Conservation (phyloP, 768 basidiomycete genomes). For the Panaeolus cyanescens region DNA sequence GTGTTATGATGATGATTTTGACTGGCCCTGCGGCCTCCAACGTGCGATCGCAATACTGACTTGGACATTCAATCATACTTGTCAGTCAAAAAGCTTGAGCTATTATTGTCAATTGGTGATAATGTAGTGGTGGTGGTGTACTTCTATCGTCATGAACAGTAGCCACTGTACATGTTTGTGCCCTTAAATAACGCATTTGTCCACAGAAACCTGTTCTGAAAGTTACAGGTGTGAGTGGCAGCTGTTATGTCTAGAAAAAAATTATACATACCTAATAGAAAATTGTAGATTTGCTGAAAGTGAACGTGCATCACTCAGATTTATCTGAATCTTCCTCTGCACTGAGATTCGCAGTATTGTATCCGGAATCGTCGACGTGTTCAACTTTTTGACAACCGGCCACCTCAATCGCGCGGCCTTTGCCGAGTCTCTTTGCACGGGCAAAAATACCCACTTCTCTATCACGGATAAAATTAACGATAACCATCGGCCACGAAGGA, state of each 20-base stretch:
- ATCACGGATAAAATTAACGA: constrained; percentile 91
- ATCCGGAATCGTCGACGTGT: neutral
- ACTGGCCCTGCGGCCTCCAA: neutral
- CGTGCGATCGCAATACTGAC: neutral
- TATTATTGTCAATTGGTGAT: neutral
- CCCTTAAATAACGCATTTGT: neutral
- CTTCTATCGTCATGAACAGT: neutral
- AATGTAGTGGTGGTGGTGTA: neutral
- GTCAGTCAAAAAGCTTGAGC: neutral
- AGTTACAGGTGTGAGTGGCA: neutral
- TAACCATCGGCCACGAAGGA: constrained; percentile 93
- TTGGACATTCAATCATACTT: neutral
- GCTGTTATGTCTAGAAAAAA: neutral
- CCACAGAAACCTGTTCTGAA: neutral
- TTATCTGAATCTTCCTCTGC: neutral
- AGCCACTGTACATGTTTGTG: neutral
- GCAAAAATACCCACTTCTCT: constrained; percentile 87
- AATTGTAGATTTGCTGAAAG: neutral
- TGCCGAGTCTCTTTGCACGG: constrained; percentile 71
- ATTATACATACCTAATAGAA: neutral
- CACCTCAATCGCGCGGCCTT: constrained; percentile 28
- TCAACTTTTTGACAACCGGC: neutral
- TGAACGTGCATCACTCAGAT: neutral
- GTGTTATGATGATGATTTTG: neutral
- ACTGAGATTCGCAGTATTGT: neutral